Evolutionary conservation across 1,284 basidiomycete species (phyloP).

Genomic region (Cryptococcus wingfieldii): DNA sequence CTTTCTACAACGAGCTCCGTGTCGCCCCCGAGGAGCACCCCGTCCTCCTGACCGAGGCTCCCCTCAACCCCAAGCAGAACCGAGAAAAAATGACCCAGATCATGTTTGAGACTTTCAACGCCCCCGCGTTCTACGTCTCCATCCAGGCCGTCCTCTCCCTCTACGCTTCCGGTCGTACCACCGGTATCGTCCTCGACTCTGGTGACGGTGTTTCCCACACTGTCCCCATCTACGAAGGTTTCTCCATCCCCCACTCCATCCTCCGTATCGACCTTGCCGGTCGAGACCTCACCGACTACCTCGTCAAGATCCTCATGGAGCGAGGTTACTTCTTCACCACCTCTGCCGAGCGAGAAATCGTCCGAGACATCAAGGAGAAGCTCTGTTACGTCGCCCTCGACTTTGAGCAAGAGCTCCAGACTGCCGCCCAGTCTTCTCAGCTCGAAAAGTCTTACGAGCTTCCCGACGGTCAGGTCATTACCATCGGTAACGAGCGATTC

Average conservation of each 20-base stretch:
- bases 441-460: slow-evolving; percentile 95
- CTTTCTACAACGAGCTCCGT: slow-evolving; percentile 82
- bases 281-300: slow-evolving; percentile 87
- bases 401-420: slow-evolving; percentile 94
- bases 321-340: slow-evolving; percentile 93
- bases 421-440: slow-evolving; percentile 83
- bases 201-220: slow-evolving; percentile 93
- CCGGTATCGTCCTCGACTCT: slow-evolving; percentile 90
- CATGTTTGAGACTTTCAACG: slow-evolving; percentile 97
- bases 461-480: slow-evolving; percentile 94
- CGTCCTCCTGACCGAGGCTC: slow-evolving; percentile 88
- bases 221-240: slow-evolving; percentile 93
- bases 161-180: slow-evolving; percentile 86
- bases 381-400: slow-evolving; percentile 95
- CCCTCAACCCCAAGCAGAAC: slow-evolving; percentile 91
- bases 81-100: slow-evolving; percentile 96
- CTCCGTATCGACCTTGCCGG: slow-evolving; percentile 91
- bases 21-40: slow-evolving; percentile 80
- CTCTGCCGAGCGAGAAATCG: slow-evolving; percentile 90
- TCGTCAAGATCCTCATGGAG: slow-evolving; percentile 90
- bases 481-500: slow-evolving; percentile 96
- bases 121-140: slow-evolving; percentile 86
- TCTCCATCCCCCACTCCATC: slow-evolving; percentile 91
- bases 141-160: slow-evolving; percentile 91
- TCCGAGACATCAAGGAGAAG: slow-evolving; percentile 98